phyloP scores from a whole-genome alignment of 306 rosid species.

The Clitoria ternatea region DNA sequence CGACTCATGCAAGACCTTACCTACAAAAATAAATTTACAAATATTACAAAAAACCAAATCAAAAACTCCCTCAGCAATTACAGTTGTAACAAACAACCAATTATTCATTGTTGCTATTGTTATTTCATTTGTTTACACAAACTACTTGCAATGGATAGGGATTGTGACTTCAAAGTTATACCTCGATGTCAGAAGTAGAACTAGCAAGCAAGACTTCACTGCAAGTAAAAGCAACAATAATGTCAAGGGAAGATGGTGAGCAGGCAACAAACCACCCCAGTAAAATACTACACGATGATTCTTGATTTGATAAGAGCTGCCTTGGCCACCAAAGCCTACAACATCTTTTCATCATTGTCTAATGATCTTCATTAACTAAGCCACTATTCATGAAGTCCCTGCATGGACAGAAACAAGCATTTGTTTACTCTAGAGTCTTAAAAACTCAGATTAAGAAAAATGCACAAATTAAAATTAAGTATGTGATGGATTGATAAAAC shows the following conservation, averaged over 20 bases:
- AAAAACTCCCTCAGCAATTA: neutral
- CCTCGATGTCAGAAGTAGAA: conserved; percentile 51
- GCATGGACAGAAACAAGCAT: conserved; percentile 19
- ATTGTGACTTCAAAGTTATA: conserved; percentile 27
- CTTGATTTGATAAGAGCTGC: conserved; percentile 46
- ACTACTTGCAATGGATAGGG: neutral
- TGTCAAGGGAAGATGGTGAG: conserved; percentile 64
- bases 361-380: conserved; percentile 25
- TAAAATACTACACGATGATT: conserved; percentile 45
- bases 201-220: conserved; percentile 38
- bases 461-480: neutral
- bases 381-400: conserved; percentile 26
- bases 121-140: conserved; percentile 2
- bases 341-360: conserved; percentile 44
- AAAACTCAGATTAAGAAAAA: neutral
- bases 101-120: neutral
- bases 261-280: conserved; percentile 81
- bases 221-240: conserved; percentile 67
- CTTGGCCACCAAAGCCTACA: conserved; percentile 99
- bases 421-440: neutral
- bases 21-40: neutral
- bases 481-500: neutral
- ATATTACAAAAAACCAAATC: conserved; percentile 12
- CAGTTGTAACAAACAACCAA: conserved; percentile 1
- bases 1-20: neutral